These are phyloP conservation scores for Blepharisma undulans DNA, from an alignment of 169 alveolate species.

Conservation along the genomic window DNA sequence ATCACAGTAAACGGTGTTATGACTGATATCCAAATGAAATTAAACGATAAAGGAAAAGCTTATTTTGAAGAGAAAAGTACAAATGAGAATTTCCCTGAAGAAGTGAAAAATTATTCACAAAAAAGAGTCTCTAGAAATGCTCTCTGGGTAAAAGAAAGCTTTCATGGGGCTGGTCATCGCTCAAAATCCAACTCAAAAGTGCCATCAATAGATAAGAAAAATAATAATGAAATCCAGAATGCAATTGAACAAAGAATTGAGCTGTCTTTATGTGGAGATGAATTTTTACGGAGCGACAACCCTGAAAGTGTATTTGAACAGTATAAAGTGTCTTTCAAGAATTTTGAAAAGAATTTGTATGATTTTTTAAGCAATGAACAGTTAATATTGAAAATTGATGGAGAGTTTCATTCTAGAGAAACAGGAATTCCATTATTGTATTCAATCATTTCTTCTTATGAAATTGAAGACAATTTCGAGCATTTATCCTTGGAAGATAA, in stretches of 20 bases:
- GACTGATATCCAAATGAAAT: not conserved
- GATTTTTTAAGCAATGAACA: not conserved
- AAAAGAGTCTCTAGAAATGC: not conserved
- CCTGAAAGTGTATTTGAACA: not conserved
- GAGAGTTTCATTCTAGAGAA: not conserved
- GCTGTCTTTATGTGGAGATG: not conserved
- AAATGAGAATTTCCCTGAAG: not conserved
- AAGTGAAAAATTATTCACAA: not conserved
- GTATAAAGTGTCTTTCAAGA: not conserved
- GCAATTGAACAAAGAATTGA: not conserved
- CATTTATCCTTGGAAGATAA: not conserved
- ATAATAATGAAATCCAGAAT: not conserved
- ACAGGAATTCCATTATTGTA: not conserved
- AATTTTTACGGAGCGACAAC: not conserved
- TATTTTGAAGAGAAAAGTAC: not conserved
- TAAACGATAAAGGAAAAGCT: not conserved
- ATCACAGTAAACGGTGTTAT: not conserved
- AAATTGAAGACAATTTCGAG: not conserved
- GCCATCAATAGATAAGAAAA: not conserved
- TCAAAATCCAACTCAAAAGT: not conserved
- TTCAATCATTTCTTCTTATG: not conserved
- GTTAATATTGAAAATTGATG: not conserved
- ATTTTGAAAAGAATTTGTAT: not conserved
- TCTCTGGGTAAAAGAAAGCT: not conserved
- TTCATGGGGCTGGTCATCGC: not conserved